Percentiles rank a stretch among this genome's conserved stretches.
These are phyloP conservation scores for Moricandia moricandioides DNA, from an alignment of 345 rosid genomes.

Conservation along the genomic window DNA sequence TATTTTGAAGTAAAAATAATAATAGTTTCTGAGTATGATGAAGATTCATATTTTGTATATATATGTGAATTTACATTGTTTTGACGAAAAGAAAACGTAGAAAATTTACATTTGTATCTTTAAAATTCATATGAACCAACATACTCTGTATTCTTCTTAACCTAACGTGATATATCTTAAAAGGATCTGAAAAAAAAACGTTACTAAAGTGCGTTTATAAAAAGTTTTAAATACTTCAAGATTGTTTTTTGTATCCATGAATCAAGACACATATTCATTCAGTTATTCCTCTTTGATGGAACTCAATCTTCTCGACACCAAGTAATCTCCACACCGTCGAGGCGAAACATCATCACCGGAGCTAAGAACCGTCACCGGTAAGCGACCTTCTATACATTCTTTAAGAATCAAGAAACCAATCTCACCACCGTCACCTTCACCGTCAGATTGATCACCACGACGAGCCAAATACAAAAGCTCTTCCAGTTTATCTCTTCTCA, in stretches of 20 bases:
- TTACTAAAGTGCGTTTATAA: not conserved
- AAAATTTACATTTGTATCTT: not conserved
- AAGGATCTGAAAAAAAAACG: not conserved
- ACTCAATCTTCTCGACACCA: slow-evolving; percentile 19
- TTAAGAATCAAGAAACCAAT: slow-evolving; percentile 34
- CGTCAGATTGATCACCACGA: slow-evolving; percentile 9
- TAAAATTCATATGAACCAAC: not conserved
- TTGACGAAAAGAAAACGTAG: not conserved
- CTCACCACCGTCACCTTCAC: not conserved
- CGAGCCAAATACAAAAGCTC: slow-evolving; percentile 20
- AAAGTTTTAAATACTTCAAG: not conserved
- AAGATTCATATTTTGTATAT: not conserved
- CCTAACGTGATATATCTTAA: not conserved
- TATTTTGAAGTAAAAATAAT: not conserved
- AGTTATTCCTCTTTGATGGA: slow-evolving; percentile 24
- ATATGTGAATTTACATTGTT: not conserved
- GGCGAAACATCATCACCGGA: slow-evolving; percentile 20
- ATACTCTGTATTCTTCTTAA: not conserved
- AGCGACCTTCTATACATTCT: slow-evolving; percentile 32
- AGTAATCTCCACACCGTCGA: slow-evolving; percentile 18
- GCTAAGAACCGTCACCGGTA: slow-evolving; percentile 14
- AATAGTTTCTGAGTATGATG: not conserved
- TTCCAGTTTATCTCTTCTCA: slow-evolving; percentile 33
- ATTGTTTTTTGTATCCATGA: not conserved
- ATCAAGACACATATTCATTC: not conserved